A percentile compares a stretch with the other conserved stretches of the same genome.
Conservation (phyloP, 306 rosid genomes). For the Cyclanthera cordifolia region DNA sequence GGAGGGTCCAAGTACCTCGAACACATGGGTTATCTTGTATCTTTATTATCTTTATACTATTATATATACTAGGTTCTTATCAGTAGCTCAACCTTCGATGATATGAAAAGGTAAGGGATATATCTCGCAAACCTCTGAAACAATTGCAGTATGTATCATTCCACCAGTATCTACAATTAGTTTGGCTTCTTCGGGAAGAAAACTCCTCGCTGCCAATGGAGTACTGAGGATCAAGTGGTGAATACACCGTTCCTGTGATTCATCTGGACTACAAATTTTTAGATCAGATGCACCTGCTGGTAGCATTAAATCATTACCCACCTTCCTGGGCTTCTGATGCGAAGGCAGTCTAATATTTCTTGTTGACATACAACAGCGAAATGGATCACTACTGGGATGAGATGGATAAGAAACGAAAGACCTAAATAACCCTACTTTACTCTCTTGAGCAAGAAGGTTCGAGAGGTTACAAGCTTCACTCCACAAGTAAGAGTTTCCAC, state of each 20-base stretch:
- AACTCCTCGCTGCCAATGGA: constrained; percentile 64
- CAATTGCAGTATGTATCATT: constrained; percentile 36
- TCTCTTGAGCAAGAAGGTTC: constrained; percentile 55
- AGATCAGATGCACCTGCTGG: constrained; percentile 11
- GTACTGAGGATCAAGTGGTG: constrained; percentile 62
- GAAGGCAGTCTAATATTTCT: constrained; percentile 50
- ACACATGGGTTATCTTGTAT: too few species aligned
- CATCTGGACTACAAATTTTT: constrained; percentile 19
- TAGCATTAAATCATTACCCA: constrained; percentile 14
- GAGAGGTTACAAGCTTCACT: constrained; percentile 79
- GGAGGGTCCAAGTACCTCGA: too few species aligned
- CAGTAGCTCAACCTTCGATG: neutral
- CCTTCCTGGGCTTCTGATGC: constrained; percentile 32
- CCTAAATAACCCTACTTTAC: constrained; percentile 60
- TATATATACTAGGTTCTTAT: too few species aligned
- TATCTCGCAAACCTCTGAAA: constrained; percentile 66
- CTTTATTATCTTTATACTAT: too few species aligned
- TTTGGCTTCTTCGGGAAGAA: constrained; percentile 59
- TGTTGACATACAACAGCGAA: constrained; percentile 79
- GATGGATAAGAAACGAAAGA: constrained; percentile 86
- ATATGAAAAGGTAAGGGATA: constrained; percentile 7
- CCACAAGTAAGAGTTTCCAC: constrained; percentile 80
- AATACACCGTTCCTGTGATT: constrained; percentile 43
- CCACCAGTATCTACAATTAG: constrained; percentile 68
- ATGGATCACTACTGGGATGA: constrained; percentile 71